Conservation (phyloP, 73 alveolate species). For the Symbiodinium pilosum region DNA sequence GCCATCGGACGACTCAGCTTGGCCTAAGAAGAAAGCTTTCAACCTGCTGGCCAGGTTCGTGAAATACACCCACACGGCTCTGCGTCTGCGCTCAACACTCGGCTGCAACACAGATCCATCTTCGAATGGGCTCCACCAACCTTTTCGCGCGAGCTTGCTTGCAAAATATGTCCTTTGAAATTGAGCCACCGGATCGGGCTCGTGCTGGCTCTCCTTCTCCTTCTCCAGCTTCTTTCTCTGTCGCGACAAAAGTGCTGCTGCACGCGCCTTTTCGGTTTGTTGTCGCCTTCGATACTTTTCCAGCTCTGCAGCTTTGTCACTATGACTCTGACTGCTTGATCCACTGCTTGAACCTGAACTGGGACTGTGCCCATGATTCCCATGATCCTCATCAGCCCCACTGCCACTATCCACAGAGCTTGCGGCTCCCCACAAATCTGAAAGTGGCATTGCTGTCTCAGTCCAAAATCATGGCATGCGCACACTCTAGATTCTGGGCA, state of each 20-base stretch:
- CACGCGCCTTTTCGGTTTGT: background rate
- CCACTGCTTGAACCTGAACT: background rate
- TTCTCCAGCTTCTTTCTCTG: background rate
- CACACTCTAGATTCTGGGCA: too few relatives aligned
- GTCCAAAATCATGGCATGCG: background rate
- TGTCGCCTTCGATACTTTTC: background rate
- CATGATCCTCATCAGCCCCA: background rate
- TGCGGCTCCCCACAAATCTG: background rate
- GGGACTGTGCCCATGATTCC: background rate
- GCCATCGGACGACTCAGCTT: too few relatives aligned
- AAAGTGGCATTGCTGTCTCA: background rate
- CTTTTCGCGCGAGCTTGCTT: background rate
- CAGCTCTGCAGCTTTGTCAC: background rate
- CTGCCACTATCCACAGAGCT: background rate
- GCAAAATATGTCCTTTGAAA: background rate
- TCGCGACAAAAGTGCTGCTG: background rate
- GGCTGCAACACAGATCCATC: background rate
- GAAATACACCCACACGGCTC: slow-evolving; percentile 48
- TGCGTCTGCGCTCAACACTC: background rate
- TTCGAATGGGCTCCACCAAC: background rate
- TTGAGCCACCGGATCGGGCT: background rate
- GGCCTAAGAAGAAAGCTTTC: background rate
- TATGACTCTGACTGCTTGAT: background rate
- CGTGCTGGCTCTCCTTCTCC: background rate
- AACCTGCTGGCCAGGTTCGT: background rate